Evolutionary conservation across 768 basidiomycete genomes (phyloP), one percentile per base, ranked within the genome.

Genomic region (Russula dissimulans): DNA sequence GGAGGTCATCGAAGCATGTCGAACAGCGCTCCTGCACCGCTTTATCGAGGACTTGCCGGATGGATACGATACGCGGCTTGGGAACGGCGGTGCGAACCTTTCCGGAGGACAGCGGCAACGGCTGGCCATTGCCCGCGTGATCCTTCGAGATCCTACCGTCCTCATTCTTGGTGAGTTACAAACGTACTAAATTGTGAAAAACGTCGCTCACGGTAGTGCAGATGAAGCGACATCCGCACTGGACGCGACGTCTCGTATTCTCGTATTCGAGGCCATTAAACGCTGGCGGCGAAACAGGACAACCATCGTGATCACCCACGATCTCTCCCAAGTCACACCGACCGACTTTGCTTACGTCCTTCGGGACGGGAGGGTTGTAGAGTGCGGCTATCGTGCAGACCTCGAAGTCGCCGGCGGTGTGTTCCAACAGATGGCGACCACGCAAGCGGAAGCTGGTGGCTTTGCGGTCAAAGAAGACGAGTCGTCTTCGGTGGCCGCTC

Each of bases 231-330:
- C 89, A 3, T 89, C 87, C 1, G 86, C 88, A 17, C 77, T 98
- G 59, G 95, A 97, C 71, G 82, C 86, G 12, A 86, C 87, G 2
- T 91, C 94, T 2, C 87, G 95, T 18, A 76, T 91, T 26, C 81
- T 93, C 47, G 91, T 97, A 18, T 91, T 91, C 53, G 81, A 83
- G 59, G 86, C 86, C 1, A 75, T 84, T 71, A 81, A 80, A 67
- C 72, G 72, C 3, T 91, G 88, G 87, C 78, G 91, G 7, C 68
- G 70, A 15, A 87, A 88, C 74, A 84, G 83, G 67, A 97, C 91
- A 5, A 97, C 91, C 6, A 85, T 95, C 69, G 86, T 95, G 63
- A 97, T 97, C 70, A 97, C 95, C 0, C 95, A 98, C 72, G 97
- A 98, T 66, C 82, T 98, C 17, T 85, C 86, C 1, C 90, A 94